A percentile compares a stretch with the other conserved stretches of the same genome.
Evolutionary conservation across 176 grass and related monocot genomes (phyloP).

Genomic region (Zizania latifolia): DNA sequence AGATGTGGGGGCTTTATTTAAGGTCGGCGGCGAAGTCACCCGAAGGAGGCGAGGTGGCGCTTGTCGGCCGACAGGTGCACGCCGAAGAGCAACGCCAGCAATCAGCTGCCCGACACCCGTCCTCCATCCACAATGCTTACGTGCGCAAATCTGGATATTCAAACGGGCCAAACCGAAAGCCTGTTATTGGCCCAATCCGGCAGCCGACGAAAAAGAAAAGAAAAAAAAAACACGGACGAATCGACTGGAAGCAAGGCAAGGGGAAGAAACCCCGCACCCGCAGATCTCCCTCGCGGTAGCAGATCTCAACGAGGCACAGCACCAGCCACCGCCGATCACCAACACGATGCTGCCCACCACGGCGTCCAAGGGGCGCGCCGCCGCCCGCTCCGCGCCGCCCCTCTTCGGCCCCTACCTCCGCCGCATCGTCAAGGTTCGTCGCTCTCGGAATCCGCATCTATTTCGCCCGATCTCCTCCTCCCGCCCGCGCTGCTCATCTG

Average conservation of each 20-base stretch:
- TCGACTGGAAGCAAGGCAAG: too few relatives aligned
- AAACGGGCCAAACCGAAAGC: too few relatives aligned
- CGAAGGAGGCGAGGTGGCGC: background rate
- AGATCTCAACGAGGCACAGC: too few relatives aligned
- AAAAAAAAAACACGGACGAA: too few relatives aligned
- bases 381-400: conserved; percentile 45
- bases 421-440: conserved; percentile 84
- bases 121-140: background rate
- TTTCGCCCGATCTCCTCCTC: background rate
- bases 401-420: conserved; percentile 79
- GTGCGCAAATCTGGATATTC: too few relatives aligned
- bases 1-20: background rate
- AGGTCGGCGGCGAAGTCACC: background rate
- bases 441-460: background rate
- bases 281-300: too few relatives aligned
- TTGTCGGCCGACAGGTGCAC: background rate
- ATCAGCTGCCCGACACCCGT: background rate
- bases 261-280: too few relatives aligned
- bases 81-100: too few relatives aligned
- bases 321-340: background rate
- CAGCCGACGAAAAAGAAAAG: too few relatives aligned
- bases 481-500: background rate
- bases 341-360: conserved; percentile 77
- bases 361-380: conserved; percentile 64
- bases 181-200: too few relatives aligned